Conservation (phyloP, 257 asterid genomes). For the Solanum chaucha region DNA sequence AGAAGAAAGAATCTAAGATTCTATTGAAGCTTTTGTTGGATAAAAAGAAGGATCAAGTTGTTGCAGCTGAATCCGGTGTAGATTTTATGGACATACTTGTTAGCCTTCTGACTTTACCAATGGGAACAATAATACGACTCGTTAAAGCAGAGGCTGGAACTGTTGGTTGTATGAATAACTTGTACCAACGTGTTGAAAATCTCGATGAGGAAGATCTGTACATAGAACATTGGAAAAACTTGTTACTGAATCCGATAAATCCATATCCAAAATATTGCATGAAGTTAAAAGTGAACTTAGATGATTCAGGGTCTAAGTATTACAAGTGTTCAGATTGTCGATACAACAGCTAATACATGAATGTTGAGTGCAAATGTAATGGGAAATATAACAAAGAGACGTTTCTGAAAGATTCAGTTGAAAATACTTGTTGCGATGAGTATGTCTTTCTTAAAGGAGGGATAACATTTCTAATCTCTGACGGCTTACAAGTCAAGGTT, state of each 20-base stretch:
- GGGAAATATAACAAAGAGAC: background rate
- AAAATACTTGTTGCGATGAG: background rate
- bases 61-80: conserved; percentile 1
- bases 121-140: conserved; percentile 1
- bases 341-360: background rate
- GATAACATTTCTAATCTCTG: background rate
- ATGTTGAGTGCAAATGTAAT: background rate
- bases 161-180: conserved; percentile 1
- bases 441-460: background rate
- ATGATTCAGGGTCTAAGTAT: background rate
- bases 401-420: background rate
- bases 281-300: background rate
- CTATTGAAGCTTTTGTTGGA: background rate
- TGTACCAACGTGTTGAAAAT: background rate
- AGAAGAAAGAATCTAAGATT: background rate
- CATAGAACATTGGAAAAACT: background rate
- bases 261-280: background rate
- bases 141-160: background rate
- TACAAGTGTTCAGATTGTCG: background rate
- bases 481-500: background rate
- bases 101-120: background rate
- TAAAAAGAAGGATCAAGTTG: background rate
- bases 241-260: background rate
- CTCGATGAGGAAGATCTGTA: background rate
- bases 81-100: conserved; percentile 2